Conservation (phyloP, 2,329 filamentous ascomycete genomes). For the Dactylellina drechsleri region DNA sequence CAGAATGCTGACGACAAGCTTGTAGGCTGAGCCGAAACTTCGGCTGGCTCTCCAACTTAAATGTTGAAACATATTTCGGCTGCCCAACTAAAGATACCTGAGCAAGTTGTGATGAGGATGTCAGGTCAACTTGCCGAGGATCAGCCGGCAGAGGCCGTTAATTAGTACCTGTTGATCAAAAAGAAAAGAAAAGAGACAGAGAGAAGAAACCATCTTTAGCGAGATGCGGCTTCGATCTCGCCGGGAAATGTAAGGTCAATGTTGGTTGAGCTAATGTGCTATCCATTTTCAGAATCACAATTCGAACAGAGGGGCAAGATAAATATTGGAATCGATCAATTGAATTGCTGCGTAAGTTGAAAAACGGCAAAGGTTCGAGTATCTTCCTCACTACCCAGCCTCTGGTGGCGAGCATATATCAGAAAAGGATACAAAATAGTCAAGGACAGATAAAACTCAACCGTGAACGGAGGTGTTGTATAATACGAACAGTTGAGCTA, state of each 20-base stretch:
- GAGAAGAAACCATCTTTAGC: not conserved
- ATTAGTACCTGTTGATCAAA: conserved; percentile 37
- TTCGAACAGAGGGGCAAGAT: conserved; percentile 6
- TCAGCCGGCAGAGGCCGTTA: conserved; percentile 30
- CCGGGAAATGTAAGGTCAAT: conserved; percentile 47
- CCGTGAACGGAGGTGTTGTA: conserved; percentile 41
- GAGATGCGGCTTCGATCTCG: conserved; percentile 10
- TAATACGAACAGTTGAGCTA: too few relatives aligned
- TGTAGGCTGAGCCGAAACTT: conserved; percentile 30
- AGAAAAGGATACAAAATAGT: conserved; percentile 27
- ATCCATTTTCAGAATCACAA: conserved; percentile 30
- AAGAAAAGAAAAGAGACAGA: not conserved
- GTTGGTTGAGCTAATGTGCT: conserved; percentile 43
- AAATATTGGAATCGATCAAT: too few relatives aligned
- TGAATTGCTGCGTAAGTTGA: too few relatives aligned
- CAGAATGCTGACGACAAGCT: conserved; percentile 20
- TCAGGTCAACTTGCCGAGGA: conserved; percentile 27
- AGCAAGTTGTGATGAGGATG: conserved; percentile 20
- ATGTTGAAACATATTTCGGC: conserved; percentile 37
- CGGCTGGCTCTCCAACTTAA: conserved; percentile 19
- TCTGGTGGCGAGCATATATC: conserved; percentile 5
- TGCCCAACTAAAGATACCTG: conserved; percentile 40
- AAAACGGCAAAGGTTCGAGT: too few relatives aligned
- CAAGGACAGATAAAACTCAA: conserved; percentile 41
- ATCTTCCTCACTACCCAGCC: conserved; percentile 26